Evolutionary conservation across 805 yeast species (phyloP).

Genomic region (Ogataea paraovalis): DNA sequence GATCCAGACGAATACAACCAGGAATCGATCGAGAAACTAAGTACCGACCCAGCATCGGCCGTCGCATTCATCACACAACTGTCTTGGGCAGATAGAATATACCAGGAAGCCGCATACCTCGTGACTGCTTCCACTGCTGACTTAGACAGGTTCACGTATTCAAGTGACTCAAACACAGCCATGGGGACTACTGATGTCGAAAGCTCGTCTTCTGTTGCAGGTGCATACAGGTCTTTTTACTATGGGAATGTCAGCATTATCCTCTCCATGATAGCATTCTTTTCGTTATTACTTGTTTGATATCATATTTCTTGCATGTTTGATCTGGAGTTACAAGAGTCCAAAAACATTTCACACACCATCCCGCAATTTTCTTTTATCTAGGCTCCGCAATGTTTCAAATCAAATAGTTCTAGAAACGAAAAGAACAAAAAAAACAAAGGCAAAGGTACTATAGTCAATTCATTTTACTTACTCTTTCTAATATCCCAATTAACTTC

Average conservation of each 20-base stretch:
- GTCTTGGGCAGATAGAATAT: background rate
- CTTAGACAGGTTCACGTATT: background rate
- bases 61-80: background rate
- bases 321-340: too few relatives aligned
- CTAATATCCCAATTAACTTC: conserved; percentile 69
- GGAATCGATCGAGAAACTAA: background rate
- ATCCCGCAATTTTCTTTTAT: too few relatives aligned
- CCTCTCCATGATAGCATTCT: background rate
- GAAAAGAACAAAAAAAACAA: background rate
- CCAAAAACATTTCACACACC: too few relatives aligned
- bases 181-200: background rate
- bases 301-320: too few relatives aligned
- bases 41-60: background rate
- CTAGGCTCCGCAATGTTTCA: too few relatives aligned
- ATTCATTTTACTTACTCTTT: conserved; percentile 9
- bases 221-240: background rate
- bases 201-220: too few relatives aligned
- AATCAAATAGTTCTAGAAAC: background rate
- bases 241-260: background rate
- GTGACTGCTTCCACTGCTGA: background rate
- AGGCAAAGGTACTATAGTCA: background rate
- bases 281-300: background rate
- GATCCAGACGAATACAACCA: background rate
- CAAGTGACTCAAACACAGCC: background rate
- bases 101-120: background rate